A percentile compares a stretch with the other conserved stretches of the same genome.
Conservation (phyloP, 306 rosid species). For the Hippophae tibetana region DNA sequence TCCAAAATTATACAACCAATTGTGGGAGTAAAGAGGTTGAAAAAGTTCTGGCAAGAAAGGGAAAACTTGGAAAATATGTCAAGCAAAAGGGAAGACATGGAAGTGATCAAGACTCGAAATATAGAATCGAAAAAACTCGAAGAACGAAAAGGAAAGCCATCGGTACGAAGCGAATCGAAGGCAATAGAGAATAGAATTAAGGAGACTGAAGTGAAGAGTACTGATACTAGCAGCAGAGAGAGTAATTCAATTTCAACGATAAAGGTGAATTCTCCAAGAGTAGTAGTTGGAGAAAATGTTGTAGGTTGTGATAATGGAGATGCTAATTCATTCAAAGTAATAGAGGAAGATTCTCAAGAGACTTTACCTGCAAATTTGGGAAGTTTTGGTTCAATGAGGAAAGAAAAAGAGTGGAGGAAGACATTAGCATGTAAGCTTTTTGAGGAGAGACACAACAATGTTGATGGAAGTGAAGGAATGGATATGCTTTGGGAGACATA, state of each 20-base stretch:
- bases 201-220: slow-evolving; percentile 3
- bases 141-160: slow-evolving; percentile 27
- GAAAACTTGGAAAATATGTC: slow-evolving; percentile 20
- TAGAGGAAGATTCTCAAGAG: slow-evolving; percentile 19
- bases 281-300: slow-evolving; percentile 22
- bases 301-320: slow-evolving; percentile 26
- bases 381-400: slow-evolving; percentile 72
- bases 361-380: slow-evolving; percentile 34
- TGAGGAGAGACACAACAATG: slow-evolving; percentile 63
- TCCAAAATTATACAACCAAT: slow-evolving; percentile 8
- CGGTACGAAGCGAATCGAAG: slow-evolving; percentile 41
- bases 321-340: slow-evolving; percentile 17
- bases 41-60: slow-evolving; percentile 36
- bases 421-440: slow-evolving; percentile 87
- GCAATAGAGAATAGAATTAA: slow-evolving; percentile 9
- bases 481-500: slow-evolving; percentile 95
- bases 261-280: slow-evolving; percentile 26
- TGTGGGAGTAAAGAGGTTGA: slow-evolving; percentile 28
- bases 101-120: slow-evolving; percentile 19
- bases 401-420: slow-evolving; percentile 91
- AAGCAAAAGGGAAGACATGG: slow-evolving; percentile 25
- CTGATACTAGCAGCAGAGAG: slow-evolving; percentile 2
- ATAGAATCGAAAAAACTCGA: slow-evolving; percentile 43
- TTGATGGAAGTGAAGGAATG: slow-evolving; percentile 65
- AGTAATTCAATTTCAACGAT: background rate